Percentiles rank a stretch among this genome's conserved stretches.
phyloP scores from a whole-genome alignment of 192 early-diverging fungal species.

The Paraglomus brasilianum region DNA sequence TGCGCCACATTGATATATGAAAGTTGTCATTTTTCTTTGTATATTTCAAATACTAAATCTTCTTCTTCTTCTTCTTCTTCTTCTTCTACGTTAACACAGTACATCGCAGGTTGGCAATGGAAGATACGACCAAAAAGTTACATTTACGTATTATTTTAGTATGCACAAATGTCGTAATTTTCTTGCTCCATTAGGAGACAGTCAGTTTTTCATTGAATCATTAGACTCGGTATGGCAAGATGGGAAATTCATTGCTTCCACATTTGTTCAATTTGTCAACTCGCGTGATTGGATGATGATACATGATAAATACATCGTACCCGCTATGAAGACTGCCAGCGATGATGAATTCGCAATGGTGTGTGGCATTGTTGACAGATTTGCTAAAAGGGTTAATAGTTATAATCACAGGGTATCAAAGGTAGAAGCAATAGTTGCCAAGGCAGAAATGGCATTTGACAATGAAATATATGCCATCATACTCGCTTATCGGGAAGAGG shows the following conservation, averaged over 20 bases:
- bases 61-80: background rate
- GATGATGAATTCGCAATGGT: conserved; percentile 27
- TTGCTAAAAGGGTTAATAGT: conserved; percentile 21
- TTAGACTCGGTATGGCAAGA: conserved; percentile 20
- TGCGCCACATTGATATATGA: no score
- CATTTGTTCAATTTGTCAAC: conserved; percentile 15
- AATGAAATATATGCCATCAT: conserved; percentile 11
- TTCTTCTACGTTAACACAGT: background rate
- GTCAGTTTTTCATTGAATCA: background rate
- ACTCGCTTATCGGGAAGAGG: conserved; percentile 15
- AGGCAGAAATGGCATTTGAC: conserved; percentile 16
- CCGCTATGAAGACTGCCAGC: conserved; percentile 26
- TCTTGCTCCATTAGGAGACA: background rate
- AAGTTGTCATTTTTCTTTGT: background rate
- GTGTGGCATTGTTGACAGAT: background rate
- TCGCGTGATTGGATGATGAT: conserved; percentile 28
- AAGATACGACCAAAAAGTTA: conserved; percentile 22
- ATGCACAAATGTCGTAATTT: conserved; percentile 23
- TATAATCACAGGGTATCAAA: conserved; percentile 7
- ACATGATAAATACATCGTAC: conserved; percentile 14
- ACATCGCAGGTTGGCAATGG: conserved; percentile 6
- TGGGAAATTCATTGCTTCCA: background rate
- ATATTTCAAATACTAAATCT: background rate
- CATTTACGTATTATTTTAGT: conserved; percentile 22
- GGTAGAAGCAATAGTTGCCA: background rate